phyloP scores from a whole-genome alignment of 2,329 filamentous ascomycete species.

The Aureobasidium sp. region DNA sequence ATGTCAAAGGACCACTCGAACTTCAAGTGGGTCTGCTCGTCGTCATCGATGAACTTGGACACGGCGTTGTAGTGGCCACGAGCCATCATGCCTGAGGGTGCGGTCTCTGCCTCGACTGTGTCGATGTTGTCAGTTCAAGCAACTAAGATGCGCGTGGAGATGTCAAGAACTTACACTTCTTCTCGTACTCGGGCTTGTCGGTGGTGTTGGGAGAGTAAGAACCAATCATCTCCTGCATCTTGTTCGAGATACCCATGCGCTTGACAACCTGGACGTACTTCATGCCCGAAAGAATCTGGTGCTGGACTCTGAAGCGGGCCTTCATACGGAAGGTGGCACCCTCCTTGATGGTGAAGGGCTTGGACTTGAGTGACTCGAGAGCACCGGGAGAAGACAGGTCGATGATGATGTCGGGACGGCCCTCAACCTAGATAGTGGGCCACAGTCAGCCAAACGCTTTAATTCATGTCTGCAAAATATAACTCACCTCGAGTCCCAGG shows the following conservation, averaged over 20 bases:
- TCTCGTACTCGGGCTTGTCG: conserved; percentile 75
- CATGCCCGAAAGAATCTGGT: conserved; percentile 87
- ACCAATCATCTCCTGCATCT: conserved; percentile 97
- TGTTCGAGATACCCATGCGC: conserved; percentile 78
- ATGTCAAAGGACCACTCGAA: conserved; percentile 98
- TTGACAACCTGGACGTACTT: conserved; percentile 95
- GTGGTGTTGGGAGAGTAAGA: conserved; percentile 91
- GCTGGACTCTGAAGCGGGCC: conserved; percentile 89
- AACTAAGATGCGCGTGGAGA: not conserved
- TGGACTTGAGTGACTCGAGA: conserved; percentile 70
- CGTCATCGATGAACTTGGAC: conserved; percentile 91
- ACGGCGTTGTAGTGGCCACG: conserved; percentile 84
- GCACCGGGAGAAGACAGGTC: conserved; percentile 70
- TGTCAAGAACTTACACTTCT: conserved; percentile 65
- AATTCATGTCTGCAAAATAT: not conserved
- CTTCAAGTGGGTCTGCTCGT: conserved; percentile 78
- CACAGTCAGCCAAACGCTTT: not conserved
- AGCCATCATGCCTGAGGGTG: conserved; percentile 80
- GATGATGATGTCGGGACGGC: conserved; percentile 77
- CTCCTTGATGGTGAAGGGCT: conserved; percentile 97
- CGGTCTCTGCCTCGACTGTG: conserved; percentile 81
- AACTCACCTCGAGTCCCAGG: conserved; percentile 63
- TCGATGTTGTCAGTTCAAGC: not conserved
- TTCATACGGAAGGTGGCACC: conserved; percentile 90
- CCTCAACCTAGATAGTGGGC: conserved; percentile 46